Percentiles rank a stretch among this genome's conserved stretches.
Conservation (phyloP, 2,329 filamentous ascomycete species). For the Fusarium pseudograminearum region DNA sequence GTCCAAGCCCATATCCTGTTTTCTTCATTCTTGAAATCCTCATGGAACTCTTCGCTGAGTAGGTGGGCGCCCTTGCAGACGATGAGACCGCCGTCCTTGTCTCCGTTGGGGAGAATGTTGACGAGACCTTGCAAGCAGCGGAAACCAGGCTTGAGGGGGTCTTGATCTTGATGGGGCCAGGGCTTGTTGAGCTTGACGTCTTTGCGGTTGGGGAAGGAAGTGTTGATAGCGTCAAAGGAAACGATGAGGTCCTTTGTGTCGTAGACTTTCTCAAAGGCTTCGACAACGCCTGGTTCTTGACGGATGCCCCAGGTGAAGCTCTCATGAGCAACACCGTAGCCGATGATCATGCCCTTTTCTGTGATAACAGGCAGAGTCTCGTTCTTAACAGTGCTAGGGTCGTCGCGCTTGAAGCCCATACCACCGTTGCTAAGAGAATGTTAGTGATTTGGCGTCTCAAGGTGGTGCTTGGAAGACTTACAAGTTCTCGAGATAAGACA, state of each 20-base stretch:
- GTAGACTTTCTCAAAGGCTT: conserved; percentile 17
- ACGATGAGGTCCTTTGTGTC: conserved; percentile 16
- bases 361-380: conserved; percentile 4
- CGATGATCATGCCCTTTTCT: conserved; percentile 20
- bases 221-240: conserved; percentile 18
- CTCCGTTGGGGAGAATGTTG: conserved; percentile 15
- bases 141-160: conserved; percentile 11
- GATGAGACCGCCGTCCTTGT: conserved; percentile 5
- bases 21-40: conserved; percentile 2
- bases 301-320: conserved; percentile 16
- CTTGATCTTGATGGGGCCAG: conserved; percentile 17
- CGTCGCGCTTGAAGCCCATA: conserved; percentile 13
- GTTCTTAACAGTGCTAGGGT: conserved; percentile 1
- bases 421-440: neutral
- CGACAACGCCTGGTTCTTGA: conserved; percentile 7
- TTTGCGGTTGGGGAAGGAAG: conserved; percentile 7
- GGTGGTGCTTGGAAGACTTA: accelerated
- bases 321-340: conserved; percentile 18
- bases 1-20: conserved; percentile 26
- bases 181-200: conserved; percentile 20
- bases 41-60: neutral
- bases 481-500: conserved; percentile 14
- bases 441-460: accelerated
- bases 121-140: conserved; percentile 12
- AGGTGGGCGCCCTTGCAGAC: conserved; percentile 10